Percentiles rank a stretch among this genome's conserved stretches.
Evolutionary conservation across 2,329 filamentous ascomycete species (phyloP).

Genomic region (Neopestalotiopsis clavispora): DNA sequence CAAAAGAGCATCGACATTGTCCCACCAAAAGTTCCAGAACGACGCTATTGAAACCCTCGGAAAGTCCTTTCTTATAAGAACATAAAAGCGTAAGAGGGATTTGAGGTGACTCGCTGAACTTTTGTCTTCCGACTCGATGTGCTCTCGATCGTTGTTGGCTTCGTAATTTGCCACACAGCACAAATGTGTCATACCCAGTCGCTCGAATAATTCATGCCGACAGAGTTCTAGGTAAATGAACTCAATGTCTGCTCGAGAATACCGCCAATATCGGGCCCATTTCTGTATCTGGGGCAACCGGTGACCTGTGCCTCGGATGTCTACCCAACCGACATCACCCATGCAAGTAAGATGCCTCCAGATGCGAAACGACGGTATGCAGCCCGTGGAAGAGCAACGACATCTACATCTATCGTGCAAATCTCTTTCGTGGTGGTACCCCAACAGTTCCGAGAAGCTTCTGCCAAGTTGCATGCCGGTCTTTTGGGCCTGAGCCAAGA

Average conservation of each 20-base stretch:
- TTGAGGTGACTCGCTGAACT: no score
- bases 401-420: background rate
- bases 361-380: background rate
- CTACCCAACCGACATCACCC: no score
- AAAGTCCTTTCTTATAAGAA: no score
- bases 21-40: background rate
- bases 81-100: no score
- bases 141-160: no score
- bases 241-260: background rate
- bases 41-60: no score
- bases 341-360: background rate
- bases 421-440: background rate
- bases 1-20: background rate
- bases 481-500: background rate
- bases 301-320: no score
- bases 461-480: accelerated
- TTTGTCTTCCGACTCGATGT: no score
- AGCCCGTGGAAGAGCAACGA: background rate
- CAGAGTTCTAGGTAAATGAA: background rate
- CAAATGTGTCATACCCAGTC: background rate
- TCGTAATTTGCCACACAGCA: no score
- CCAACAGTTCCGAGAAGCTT: accelerated
- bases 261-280: background rate
- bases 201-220: background rate
- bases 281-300: background rate